A percentile compares a stretch with the other conserved stretches of the same genome.
Conservation (phyloP, 1,284 basidiomycete species). For the Thelephora terrestris region DNA sequence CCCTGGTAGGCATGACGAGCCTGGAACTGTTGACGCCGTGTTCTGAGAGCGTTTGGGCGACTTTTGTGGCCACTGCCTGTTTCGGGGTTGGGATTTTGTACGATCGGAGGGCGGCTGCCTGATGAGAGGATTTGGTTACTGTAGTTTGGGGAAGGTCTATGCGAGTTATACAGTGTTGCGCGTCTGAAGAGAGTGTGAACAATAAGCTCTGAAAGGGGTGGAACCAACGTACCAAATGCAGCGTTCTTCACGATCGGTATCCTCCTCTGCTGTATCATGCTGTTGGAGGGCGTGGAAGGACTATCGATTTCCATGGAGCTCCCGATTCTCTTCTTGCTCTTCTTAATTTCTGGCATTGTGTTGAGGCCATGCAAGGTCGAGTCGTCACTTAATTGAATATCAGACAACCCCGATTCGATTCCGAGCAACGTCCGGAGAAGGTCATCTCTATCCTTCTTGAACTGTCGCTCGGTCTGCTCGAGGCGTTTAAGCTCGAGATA, state of each 20-base stretch:
- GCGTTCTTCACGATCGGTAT: slow-evolving; percentile 40
- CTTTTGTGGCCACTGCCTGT: slow-evolving; percentile 58
- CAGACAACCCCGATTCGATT: slow-evolving; percentile 75
- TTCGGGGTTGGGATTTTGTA: slow-evolving; percentile 76
- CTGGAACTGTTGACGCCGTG: slow-evolving; percentile 64
- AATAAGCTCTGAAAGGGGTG: background rate
- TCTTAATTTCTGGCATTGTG: slow-evolving; percentile 29
- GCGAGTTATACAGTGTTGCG: slow-evolving; percentile 66
- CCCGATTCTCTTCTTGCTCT: slow-evolving; percentile 41
- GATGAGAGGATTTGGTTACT: slow-evolving; percentile 65
- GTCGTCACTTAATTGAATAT: slow-evolving; percentile 54
- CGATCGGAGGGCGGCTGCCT: slow-evolving; percentile 71
- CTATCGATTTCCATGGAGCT: slow-evolving; percentile 44
- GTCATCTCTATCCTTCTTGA: slow-evolving; percentile 86
- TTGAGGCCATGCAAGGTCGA: slow-evolving; percentile 20
- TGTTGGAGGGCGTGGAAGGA: slow-evolving; percentile 38
- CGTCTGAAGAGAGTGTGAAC: slow-evolving; percentile 34
- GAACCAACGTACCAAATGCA: slow-evolving; percentile 38
- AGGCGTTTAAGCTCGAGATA: slow-evolving; percentile 92
- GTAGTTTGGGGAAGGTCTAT: slow-evolving; percentile 44
- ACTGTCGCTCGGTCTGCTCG: slow-evolving; percentile 86
- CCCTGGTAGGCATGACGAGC: slow-evolving; percentile 85
- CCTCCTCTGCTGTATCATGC: slow-evolving; percentile 35
- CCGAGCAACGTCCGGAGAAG: slow-evolving; percentile 79
- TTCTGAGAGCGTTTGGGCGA: slow-evolving; percentile 66